These are phyloP conservation scores for Wickerhamiella lipophila DNA, from an alignment of 805 yeast species.

Conservation along the genomic window DNA sequence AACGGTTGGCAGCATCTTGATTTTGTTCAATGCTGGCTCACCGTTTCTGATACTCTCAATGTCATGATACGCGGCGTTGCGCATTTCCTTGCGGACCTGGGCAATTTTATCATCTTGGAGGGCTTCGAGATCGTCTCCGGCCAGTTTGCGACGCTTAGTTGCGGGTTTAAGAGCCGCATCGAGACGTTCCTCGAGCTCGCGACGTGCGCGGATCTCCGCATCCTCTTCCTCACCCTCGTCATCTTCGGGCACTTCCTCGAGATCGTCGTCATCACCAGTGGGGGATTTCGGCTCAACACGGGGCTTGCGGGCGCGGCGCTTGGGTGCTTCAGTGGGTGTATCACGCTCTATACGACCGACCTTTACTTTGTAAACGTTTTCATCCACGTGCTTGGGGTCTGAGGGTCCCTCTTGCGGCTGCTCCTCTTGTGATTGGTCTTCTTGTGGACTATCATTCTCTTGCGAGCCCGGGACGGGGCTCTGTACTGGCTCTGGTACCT, in stretches of 20 bases:
- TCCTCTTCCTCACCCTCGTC: constrained; percentile 17
- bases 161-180: constrained; percentile 63
- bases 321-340: constrained; percentile 13
- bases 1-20: constrained; percentile 70
- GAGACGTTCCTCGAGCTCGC: constrained; percentile 68
- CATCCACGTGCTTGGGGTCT: constrained; percentile 26
- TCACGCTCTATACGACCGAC: constrained; percentile 18
- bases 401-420: neutral
- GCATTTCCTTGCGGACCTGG: constrained; percentile 75
- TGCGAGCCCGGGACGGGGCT: neutral
- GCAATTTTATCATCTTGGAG: constrained; percentile 88
- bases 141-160: constrained; percentile 48
- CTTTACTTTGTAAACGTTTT: constrained; percentile 30
- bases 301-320: constrained; percentile 14
- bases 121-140: constrained; percentile 87
- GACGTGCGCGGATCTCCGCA: constrained; percentile 39
- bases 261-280: constrained; percentile 14
- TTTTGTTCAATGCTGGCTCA: constrained; percentile 60
- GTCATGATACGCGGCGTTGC: constrained; percentile 46
- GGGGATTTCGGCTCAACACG: constrained; percentile 4
- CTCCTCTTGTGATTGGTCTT: neutral
- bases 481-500: neutral
- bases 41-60: constrained; percentile 46
- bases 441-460: neutral
- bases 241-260: constrained; percentile 12